Percentiles rank a stretch among this genome's conserved stretches.
phyloP scores from a whole-genome alignment of 2,329 filamentous ascomycete genomes.

The Colletotrichum sp. region DNA sequence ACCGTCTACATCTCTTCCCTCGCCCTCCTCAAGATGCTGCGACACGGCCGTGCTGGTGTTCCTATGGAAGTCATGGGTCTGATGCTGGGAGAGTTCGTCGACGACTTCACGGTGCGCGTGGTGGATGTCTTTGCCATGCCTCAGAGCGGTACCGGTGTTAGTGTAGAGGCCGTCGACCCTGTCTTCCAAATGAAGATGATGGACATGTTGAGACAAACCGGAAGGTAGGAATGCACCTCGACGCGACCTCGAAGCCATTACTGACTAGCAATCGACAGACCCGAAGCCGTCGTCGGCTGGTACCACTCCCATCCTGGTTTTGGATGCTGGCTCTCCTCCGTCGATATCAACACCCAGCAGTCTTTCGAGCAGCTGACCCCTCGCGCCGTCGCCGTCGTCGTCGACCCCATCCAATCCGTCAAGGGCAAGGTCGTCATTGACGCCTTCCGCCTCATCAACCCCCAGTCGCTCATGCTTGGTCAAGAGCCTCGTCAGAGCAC shows the following conservation, averaged over 20 bases:
- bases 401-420: constrained; percentile 98
- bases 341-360: constrained; percentile 99
- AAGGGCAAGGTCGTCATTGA: constrained; percentile 99
- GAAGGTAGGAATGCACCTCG: constrained; percentile 66
- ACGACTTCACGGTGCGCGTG: constrained; percentile 97
- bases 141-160: constrained; percentile 96
- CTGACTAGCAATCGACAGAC: constrained; percentile 55
- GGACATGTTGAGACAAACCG: constrained; percentile 98
- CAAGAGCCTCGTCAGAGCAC: constrained; percentile 98
- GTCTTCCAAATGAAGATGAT: constrained; percentile 99
- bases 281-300: constrained; percentile 98
- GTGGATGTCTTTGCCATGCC: constrained; percentile 99
- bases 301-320: constrained; percentile 99
- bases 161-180: constrained; percentile 96
- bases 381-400: constrained; percentile 94
- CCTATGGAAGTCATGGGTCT: constrained; percentile 99
- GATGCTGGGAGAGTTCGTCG: constrained; percentile 98
- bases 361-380: constrained; percentile 99
- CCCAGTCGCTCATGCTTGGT: constrained; percentile 95
- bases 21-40: constrained; percentile 96
- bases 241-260: neutral
- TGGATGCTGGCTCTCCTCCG: constrained; percentile 97
- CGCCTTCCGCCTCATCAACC: constrained; percentile 97
- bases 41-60: constrained; percentile 95
- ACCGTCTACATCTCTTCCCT: constrained; percentile 99